These are phyloP conservation scores for Ogataea salicorniae DNA, from an alignment of 805 yeast species.

Conservation along the genomic window DNA sequence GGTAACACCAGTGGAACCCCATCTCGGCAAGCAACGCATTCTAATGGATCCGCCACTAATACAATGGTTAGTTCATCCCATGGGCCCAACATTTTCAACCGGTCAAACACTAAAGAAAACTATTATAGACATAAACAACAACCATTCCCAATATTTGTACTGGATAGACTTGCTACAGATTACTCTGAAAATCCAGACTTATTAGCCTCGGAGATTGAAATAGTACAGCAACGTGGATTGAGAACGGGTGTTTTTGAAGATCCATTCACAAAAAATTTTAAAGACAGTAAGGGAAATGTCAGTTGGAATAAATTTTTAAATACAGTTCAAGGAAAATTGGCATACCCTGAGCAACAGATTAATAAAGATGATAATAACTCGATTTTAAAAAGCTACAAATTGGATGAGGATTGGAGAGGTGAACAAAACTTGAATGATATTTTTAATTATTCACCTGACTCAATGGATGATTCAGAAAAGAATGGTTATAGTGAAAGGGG, in stretches of 20 bases:
- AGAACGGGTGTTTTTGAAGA: slow-evolving; percentile 7
- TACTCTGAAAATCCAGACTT: neutral
- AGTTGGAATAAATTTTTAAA: slow-evolving; percentile 19
- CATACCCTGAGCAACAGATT: slow-evolving; percentile 23
- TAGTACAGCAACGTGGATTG: neutral
- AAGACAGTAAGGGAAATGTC: slow-evolving; percentile 10
- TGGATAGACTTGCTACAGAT: slow-evolving; percentile 47
- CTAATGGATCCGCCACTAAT: slow-evolving; percentile 2
- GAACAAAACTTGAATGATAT: slow-evolving; percentile 54
- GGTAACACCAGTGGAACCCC: neutral
- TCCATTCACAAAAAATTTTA: slow-evolving; percentile 18
- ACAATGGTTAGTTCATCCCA: slow-evolving; percentile 1
- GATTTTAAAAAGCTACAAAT: slow-evolving; percentile 16
- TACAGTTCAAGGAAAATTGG: slow-evolving; percentile 23
- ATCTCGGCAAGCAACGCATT: neutral
- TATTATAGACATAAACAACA: slow-evolving; percentile 21
- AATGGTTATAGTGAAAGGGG: slow-evolving; percentile 10
- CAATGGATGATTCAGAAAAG: slow-evolving; percentile 11
- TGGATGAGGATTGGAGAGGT: slow-evolving; percentile 66
- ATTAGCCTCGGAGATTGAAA: neutral
- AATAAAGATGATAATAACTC: slow-evolving; percentile 22
- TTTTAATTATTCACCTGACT: slow-evolving; percentile 34
- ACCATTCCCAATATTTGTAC: slow-evolving; percentile 59
- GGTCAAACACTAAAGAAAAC: slow-evolving; percentile 6
- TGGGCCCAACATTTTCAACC: slow-evolving; percentile 11